Evolutionary conservation across 768 basidiomycete species (phyloP), one percentile per base, ranked within the genome.

Genomic region (Russula sp.): DNA sequence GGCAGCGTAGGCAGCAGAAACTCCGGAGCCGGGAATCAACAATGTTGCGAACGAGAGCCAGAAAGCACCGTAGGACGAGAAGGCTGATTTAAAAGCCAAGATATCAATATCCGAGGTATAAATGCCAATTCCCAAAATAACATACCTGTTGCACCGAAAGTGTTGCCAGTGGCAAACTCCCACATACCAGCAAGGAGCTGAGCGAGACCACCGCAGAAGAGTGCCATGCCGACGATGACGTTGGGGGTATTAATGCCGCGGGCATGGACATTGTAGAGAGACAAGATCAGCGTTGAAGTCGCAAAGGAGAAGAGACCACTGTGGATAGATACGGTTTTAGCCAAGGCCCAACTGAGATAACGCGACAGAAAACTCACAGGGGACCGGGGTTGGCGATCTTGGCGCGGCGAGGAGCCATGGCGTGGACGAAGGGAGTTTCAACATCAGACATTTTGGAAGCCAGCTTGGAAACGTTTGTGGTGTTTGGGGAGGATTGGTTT

Each of bases 131-230:
- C 5, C 43, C 20, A 2, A 7, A 20, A 22, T 11, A 1, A 75
- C 86, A 73, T 43, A 87, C 88, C 86, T 34, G 87, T 85, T 11
- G 81, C 88, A 66, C 84, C 86, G 64, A 90, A 89, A 0, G 75
- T 76, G 65, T 91, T 90, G 0, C 85, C 85, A 36, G 79, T 58
- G 6, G 73, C 74, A 32, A 74, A 75, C 61, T 73, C 73, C 90
- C 90, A 93, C 87, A 93, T 91, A 45, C 93, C 93, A 35, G 92
- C 93, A 42, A 94, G 75, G 49, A 95, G 77, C 71, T 95, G 93
- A 13, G 80, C 86, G 36, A 94, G 83, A 62, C 93, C 93, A 65
- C 93, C 93, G 64, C 83, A 83, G 73, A 85, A 88, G 66, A 90
- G 70, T 29, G 91, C 90, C 91, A 95, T 92, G 54, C 91, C 93